Evolutionary conservation across 2,329 filamentous ascomycete species (phyloP), one percentile per base, ranked within the genome.

Genomic region (Cadophora sp.): DNA sequence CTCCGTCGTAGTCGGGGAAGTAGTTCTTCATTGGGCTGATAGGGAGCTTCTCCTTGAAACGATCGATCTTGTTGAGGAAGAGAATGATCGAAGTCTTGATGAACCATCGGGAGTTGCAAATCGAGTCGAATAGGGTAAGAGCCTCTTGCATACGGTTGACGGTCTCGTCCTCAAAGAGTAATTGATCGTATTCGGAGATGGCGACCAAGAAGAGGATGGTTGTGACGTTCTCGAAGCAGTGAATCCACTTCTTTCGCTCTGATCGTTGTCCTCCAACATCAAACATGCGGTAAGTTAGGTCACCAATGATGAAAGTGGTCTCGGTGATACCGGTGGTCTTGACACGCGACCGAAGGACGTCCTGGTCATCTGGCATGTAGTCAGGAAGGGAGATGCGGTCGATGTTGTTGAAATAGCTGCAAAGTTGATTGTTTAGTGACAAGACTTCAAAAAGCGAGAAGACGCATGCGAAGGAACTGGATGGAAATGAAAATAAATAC

Each of bases 251-350:
- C 83, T 92, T 92, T 71, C 90, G 86, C 79, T 92, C 90, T 12
- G 90, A 92, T 72, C 90, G 83, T 78, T 92, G 90, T 73, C 90
- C 90, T 79, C 90, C 90, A 62, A 92, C 90, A 76, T 92, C 90
- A 80, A 92, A 92, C 90, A 98, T 98, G 75, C 94, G 92, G 83
- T 97, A 98, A 69, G 94, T 97, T 75, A 97, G 87, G 77, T 96
- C 92, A 69, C 94, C 94, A 43, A 97, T 87, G 79, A 97, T 93
- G 80, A 98, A 98, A 69, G 95, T 89, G 2, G 94, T 97, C 80
- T 98, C 95, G 65, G 93, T 98, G 76, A 98, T 98, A 77, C 95
- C 95, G 11, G 96, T 98, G 26, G 95, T 98, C 77, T 94, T 89
- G 81, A 98, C 82, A 80, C 95, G 89, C 65, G 95, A 97, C 74